phyloP scores from a whole-genome alignment of 75 land plant species.

The Picea glauca region DNA sequence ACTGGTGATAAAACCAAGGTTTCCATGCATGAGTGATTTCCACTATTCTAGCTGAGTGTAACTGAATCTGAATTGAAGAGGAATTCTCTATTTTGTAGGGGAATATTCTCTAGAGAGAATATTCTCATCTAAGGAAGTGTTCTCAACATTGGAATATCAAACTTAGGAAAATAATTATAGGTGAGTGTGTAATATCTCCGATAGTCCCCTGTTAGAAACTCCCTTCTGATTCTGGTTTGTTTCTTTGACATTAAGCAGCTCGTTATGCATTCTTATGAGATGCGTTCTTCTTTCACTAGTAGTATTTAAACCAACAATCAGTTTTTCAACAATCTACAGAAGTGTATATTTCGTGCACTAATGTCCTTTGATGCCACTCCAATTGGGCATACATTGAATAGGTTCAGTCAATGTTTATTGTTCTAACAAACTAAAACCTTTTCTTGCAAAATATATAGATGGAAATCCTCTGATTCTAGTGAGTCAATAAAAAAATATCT shows the following conservation, averaged over 20 bases:
- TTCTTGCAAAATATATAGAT: background rate
- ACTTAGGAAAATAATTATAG: no score
- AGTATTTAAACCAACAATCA: slow-evolving; percentile 56
- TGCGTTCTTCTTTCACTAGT: slow-evolving; percentile 40
- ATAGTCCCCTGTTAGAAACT: slow-evolving; percentile 26
- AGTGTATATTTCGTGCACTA: slow-evolving; percentile 75
- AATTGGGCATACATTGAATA: slow-evolving; percentile 75
- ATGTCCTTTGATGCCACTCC: slow-evolving; percentile 98
- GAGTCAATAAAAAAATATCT: background rate
- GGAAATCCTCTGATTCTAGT: background rate
- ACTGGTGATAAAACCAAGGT: no score
- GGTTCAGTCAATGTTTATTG: slow-evolving; percentile 34
- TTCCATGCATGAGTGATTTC: no score
- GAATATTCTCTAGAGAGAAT: no score
- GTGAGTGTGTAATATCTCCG: background rate
- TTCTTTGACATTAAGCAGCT: slow-evolving; percentile 61
- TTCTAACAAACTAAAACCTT: background rate
- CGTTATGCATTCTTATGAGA: slow-evolving; percentile 61
- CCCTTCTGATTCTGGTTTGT: slow-evolving; percentile 49
- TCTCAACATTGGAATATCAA: no score
- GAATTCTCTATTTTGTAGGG: no score
- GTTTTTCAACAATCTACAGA: slow-evolving; percentile 65
- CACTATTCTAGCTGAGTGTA: no score
- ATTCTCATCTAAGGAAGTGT: no score
- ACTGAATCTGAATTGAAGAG: no score